These are phyloP conservation scores for Metarhizium guizhouense DNA, from an alignment of 2,329 filamentous ascomycete genomes.

Conservation along the genomic window DNA sequence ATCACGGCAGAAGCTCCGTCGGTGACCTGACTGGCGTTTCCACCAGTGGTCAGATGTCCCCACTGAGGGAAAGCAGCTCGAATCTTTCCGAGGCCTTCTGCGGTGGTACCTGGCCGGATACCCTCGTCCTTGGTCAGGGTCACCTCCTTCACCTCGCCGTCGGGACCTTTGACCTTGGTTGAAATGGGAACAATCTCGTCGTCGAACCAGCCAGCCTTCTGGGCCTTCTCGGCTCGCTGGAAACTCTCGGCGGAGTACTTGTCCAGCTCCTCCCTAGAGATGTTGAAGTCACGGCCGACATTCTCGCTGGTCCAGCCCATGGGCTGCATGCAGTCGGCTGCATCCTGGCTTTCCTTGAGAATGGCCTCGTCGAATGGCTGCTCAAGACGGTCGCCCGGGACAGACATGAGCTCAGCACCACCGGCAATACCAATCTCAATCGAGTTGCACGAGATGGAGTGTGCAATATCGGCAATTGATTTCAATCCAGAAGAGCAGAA, in stretches of 20 bases:
- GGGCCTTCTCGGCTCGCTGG: slow-evolving; percentile 76
- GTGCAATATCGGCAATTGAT: slow-evolving; percentile 88
- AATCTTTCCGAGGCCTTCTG: slow-evolving; percentile 73
- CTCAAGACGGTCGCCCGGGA: slow-evolving; percentile 59
- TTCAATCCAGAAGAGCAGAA: slow-evolving; percentile 98
- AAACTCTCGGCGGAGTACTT: slow-evolving; percentile 81
- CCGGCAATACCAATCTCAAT: slow-evolving; percentile 85
- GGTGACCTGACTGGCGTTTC: slow-evolving; percentile 91
- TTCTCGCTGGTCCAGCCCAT: slow-evolving; percentile 99
- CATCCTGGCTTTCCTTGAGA: slow-evolving; percentile 61
- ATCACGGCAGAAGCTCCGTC: slow-evolving; percentile 87
- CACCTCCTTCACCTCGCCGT: slow-evolving; percentile 69
- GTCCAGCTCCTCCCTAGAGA: slow-evolving; percentile 74
- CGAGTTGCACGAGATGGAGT: slow-evolving; percentile 68
- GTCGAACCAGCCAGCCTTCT: slow-evolving; percentile 84
- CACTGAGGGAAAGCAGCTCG: slow-evolving; percentile 84
- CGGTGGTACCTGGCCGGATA: slow-evolving; percentile 81
- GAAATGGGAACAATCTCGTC: slow-evolving; percentile 90
- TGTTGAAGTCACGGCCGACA: slow-evolving; percentile 81
- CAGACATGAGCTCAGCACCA: slow-evolving; percentile 83
- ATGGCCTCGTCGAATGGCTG: slow-evolving; percentile 72
- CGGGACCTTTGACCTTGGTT: slow-evolving; percentile 73
- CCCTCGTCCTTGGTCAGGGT: slow-evolving; percentile 83
- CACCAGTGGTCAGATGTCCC: slow-evolving; percentile 78
- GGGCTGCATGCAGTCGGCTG: slow-evolving; percentile 78